Percentiles rank a stretch among this genome's conserved stretches.
Conservation (phyloP, 1,284 basidiomycete genomes). For the Microbotryomycetes sp. region DNA sequence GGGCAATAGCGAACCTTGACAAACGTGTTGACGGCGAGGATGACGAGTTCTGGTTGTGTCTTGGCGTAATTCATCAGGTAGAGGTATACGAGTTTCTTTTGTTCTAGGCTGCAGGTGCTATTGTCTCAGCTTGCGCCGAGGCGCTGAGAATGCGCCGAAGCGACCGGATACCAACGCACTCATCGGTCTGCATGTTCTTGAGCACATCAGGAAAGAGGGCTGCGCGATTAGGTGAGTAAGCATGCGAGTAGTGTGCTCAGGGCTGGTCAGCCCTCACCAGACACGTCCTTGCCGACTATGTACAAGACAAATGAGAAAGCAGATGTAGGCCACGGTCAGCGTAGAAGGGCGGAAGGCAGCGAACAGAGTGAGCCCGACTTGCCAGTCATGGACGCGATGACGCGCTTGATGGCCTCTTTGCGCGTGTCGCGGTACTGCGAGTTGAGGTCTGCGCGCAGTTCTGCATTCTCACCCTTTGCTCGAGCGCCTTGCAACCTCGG, state of each 20-base stretch:
- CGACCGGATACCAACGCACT: background rate
- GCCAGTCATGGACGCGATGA: slow-evolving; percentile 80
- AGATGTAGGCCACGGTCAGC: too few species aligned
- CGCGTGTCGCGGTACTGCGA: slow-evolving; percentile 90
- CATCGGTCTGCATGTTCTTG: slow-evolving; percentile 71
- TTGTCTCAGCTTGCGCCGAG: background rate
- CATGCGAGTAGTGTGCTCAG: too few species aligned
- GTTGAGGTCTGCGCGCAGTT: slow-evolving; percentile 61
- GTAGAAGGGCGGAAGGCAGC: background rate
- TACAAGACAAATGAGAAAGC: slow-evolving; percentile 29
- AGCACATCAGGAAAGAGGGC: slow-evolving; percentile 96
- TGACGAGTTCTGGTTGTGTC: slow-evolving; percentile 94
- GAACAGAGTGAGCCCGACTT: slow-evolving; percentile 24
- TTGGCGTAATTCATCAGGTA: slow-evolving; percentile 99
- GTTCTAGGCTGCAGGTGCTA: slow-evolving; percentile 59
- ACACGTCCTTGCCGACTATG: slow-evolving; percentile 66
- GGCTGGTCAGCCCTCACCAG: slow-evolving; percentile 8
- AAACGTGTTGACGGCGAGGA: slow-evolving; percentile 97
- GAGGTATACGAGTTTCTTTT: slow-evolving; percentile 95
- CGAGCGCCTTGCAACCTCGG: background rate
- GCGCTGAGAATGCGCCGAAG: background rate
- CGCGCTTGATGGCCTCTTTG: slow-evolving; percentile 96
- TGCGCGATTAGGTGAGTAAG: slow-evolving; percentile 59
- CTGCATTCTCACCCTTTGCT: slow-evolving; percentile 7
- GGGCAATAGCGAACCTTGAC: slow-evolving; percentile 52